Percentiles rank a stretch among this genome's conserved stretches.
phyloP scores from a whole-genome alignment of 768 basidiomycete genomes.

The Russula sp. region DNA sequence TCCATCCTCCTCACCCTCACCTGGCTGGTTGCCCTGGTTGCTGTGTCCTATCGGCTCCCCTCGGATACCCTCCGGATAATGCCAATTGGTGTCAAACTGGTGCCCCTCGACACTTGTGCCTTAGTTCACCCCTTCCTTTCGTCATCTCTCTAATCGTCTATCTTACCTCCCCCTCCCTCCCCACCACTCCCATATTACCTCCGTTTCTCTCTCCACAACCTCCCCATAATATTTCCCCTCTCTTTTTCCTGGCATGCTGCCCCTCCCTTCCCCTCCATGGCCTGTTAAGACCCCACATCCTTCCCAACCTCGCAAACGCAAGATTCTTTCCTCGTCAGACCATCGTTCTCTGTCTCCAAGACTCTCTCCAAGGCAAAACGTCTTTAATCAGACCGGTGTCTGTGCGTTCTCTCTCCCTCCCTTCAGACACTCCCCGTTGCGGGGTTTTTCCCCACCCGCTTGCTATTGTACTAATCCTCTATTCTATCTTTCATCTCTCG shows the following conservation, averaged over 20 bases:
- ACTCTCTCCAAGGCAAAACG: slow-evolving; percentile 7
- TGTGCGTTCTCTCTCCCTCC: slow-evolving; percentile 8
- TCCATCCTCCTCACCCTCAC: slow-evolving; percentile 16
- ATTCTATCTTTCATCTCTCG: background rate
- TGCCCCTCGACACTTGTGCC: slow-evolving; percentile 17
- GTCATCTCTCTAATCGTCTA: slow-evolving; percentile 21
- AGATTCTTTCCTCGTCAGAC: slow-evolving; percentile 1
- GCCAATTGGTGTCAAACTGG: slow-evolving; percentile 23
- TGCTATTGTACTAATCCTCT: background rate
- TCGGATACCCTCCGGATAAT: slow-evolving; percentile 26
- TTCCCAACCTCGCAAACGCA: slow-evolving; percentile 24
- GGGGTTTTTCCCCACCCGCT: background rate
- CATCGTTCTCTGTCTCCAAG: slow-evolving; percentile 10
- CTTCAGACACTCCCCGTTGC: background rate
- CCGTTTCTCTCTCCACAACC: background rate
- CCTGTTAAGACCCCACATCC: slow-evolving; percentile 35
- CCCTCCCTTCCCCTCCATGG: slow-evolving; percentile 35
- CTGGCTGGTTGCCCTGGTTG: slow-evolving; percentile 2
- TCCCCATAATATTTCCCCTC: slow-evolving; percentile 14
- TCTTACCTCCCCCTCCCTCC: slow-evolving; percentile 23
- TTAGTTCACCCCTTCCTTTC: slow-evolving; percentile 11
- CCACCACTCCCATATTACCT: slow-evolving; percentile 8
- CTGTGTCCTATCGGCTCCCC: slow-evolving; percentile 2
- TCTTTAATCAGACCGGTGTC: slow-evolving; percentile 21
- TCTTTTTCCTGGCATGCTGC: slow-evolving; percentile 22